phyloP scores from a whole-genome alignment of 441 rosid species.

The Gossypium davidsonii region DNA sequence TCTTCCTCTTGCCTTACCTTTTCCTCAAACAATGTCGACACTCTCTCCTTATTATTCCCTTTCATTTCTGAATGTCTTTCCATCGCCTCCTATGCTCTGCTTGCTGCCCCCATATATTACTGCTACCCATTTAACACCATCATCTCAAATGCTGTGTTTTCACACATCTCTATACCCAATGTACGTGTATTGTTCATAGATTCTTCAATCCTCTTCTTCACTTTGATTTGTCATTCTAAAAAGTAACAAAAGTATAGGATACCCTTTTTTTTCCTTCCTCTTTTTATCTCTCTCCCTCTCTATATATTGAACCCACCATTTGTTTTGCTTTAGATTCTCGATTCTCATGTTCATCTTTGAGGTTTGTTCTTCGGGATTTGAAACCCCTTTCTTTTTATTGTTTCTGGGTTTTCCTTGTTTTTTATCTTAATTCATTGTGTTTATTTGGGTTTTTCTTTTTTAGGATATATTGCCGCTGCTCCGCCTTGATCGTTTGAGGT shows the following conservation, averaged over 20 bases:
- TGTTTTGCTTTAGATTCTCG: not conserved
- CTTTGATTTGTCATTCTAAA: not conserved
- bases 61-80: not conserved
- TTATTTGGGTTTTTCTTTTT: not conserved
- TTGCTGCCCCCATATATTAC: not conserved
- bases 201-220: not conserved
- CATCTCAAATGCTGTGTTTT: not conserved
- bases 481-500: slow-evolving; percentile 21
- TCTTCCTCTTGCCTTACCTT: not conserved
- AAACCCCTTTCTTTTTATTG: not conserved
- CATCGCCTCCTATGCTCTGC: not conserved
- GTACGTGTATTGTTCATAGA: not conserved
- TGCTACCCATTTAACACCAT: not conserved
- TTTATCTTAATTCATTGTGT: not conserved
- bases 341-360: slow-evolving; percentile 31
- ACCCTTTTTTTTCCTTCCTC: not conserved
- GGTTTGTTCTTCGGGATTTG: slow-evolving; percentile 21
- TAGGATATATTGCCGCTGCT: slow-evolving; percentile 36
- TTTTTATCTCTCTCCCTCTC: not conserved
- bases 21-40: slow-evolving; percentile 36
- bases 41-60: slow-evolving; percentile 7
- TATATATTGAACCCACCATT: not conserved
- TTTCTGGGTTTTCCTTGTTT: not conserved
- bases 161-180: not conserved
- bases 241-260: not conserved